A percentile compares a stretch with the other conserved stretches of the same genome.
These are phyloP conservation scores for Globisporangium nagaii DNA, from an alignment of 352 stramenopile species.

Conservation along the genomic window DNA sequence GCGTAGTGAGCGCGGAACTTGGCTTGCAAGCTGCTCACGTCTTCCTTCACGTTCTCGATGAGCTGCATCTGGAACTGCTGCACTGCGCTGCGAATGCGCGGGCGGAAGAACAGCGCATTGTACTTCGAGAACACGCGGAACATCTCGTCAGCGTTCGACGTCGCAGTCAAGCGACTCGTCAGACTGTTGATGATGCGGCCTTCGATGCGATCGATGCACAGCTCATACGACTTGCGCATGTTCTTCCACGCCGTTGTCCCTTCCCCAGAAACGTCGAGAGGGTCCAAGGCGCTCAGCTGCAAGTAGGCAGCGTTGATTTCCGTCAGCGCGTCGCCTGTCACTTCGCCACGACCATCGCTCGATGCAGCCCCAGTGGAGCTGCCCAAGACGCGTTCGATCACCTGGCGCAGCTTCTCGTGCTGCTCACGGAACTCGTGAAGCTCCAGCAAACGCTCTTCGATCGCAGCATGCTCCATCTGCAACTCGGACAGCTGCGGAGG, in stretches of 20 bases:
- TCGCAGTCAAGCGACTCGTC: conserved; percentile 80
- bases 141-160: conserved; percentile 93
- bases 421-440: conserved; percentile 89
- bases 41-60: conserved; percentile 96
- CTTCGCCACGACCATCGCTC: conserved; percentile 42
- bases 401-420: conserved; percentile 87
- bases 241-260: conserved; percentile 81
- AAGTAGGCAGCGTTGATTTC: conserved; percentile 90
- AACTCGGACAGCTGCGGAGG: conserved; percentile 73
- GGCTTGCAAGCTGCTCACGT: conserved; percentile 95
- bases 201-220: conserved; percentile 91
- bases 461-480: conserved; percentile 78
- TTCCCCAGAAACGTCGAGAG: conserved; percentile 84
- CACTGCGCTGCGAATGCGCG: conserved; percentile 92
- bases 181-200: conserved; percentile 88
- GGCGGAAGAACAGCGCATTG: conserved; percentile 96
- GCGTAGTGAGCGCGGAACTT: conserved; percentile 95
- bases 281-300: conserved; percentile 70
- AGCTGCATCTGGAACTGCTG: conserved; percentile 99
- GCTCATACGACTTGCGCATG: conserved; percentile 85
- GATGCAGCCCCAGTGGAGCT: conserved; percentile 26
- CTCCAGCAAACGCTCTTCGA: conserved; percentile 86
- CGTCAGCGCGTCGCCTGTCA: conserved; percentile 72
- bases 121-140: conserved; percentile 97
- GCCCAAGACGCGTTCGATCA: conserved; percentile 84